Base-by-base conservation (phyloP, 495 filamentous ascomycete genomes). In the Lichenothelia convexa region DNA sequence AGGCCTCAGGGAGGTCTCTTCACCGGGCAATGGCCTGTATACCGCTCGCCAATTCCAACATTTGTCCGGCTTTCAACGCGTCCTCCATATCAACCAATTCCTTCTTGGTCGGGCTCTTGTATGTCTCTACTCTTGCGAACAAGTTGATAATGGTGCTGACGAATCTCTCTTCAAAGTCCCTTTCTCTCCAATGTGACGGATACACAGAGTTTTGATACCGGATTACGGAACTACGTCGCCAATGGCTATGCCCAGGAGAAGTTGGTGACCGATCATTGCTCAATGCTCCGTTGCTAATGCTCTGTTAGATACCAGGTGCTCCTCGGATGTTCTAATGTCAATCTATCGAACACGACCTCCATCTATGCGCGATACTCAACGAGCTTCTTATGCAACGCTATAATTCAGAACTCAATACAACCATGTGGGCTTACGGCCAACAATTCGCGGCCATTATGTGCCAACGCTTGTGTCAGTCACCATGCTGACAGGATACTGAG, bases 291-390 rank as follows among this genome's bases (percentile, higher is more conserved):
- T n/a, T n/a, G 37, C 46, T 40, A 21, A 21, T 41, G 21, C 42
- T 40, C 33, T 48, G 39, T 39, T 41, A 85, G 81, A 56, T 91
- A 80, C 56, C 62, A 73, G 46, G 66, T 60, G 22, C 63, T 79
- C n/a, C 64, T 95, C 21, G 87, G 89, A 27, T 99, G 89, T 52
- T 62, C 67, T 22, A 70, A 71, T 41, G 57, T 92, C 50, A 75
- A 89, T 47, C 65, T 80, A 34, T 75, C 74, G 21, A 80, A 91
- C 45, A 78, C 82, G n/a, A 75, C 70, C 36, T 66, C 76, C 46
- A 70, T 83, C 48, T 99, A 99, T 60, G 89, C 91, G 17, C 77
- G 86, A 48, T 99, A 85, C 58, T 93, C 85, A 9, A 87, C 73
- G 33, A 87, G 80, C 46, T 73, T 85, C 53, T 68, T 99, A 44